phyloP scores from a whole-genome alignment of 2,329 filamentous ascomycete species.

The Fusarium virguliforme region DNA sequence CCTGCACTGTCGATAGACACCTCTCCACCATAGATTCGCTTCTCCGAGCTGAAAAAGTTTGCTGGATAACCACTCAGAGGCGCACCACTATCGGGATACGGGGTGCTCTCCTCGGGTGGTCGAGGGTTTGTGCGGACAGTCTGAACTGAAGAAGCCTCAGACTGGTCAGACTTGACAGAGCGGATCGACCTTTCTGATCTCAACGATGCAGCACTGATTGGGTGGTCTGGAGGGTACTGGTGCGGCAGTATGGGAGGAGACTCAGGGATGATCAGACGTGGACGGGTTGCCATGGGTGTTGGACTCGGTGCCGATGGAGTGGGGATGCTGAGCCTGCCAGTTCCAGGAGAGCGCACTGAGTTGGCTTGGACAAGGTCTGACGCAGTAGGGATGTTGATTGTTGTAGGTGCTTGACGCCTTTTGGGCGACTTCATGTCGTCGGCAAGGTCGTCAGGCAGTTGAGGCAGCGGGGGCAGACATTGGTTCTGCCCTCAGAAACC shows the following conservation, averaged over 20 bases:
- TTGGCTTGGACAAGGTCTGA: constrained; percentile 1
- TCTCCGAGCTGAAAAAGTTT: no score
- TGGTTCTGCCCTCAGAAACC: not conserved
- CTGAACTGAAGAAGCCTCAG: no score
- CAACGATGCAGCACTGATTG: constrained; percentile 36
- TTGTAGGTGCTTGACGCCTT: not conserved
- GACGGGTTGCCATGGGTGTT: constrained; percentile 52
- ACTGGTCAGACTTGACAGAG: constrained; percentile 44
- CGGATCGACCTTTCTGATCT: constrained; percentile 44
- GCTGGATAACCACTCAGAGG: no score
- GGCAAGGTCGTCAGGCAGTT: constrained; percentile 22
- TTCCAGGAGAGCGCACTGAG: constrained; percentile 10
- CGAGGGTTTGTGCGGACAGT: no score
- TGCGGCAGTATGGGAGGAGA: constrained; percentile 29
- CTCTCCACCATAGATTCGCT: constrained; percentile 38
- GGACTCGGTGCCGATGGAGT: constrained; percentile 57
- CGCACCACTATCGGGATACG: no score
- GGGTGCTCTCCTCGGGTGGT: no score
- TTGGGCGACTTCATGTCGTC: not conserved
- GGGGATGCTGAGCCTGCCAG: constrained; percentile 35
- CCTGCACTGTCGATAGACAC: constrained; percentile 45
- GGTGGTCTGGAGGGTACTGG: constrained; percentile 13
- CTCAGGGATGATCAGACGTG: constrained; percentile 52
- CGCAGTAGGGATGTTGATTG: constrained; percentile 17
- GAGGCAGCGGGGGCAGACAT: constrained; percentile 14